phyloP scores from a whole-genome alignment of 306 rosid genomes.

The Malus fusca region DNA sequence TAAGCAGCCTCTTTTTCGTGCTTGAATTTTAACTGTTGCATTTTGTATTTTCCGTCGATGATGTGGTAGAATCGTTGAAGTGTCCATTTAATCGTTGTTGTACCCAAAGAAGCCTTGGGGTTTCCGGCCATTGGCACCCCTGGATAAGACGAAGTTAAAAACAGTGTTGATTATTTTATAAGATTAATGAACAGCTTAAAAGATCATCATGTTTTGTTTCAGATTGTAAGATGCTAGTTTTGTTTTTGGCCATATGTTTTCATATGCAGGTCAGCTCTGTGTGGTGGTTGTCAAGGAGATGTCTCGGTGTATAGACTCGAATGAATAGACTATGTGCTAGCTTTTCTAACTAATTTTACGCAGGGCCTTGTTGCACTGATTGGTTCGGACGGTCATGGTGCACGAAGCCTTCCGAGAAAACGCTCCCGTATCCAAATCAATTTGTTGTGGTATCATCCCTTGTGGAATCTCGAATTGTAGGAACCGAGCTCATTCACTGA shows the following conservation, averaged over 20 bases:
- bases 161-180: neutral
- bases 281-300: neutral
- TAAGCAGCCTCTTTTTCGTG: slow-evolving; percentile 2
- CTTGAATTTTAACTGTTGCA: neutral
- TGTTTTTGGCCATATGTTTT: neutral
- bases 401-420: too few species aligned
- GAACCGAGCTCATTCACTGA: too few species aligned
- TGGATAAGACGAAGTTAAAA: slow-evolving; percentile 4
- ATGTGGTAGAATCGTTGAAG: neutral
- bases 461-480: too few species aligned
- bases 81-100: neutral
- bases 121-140: neutral
- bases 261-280: neutral
- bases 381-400: too few species aligned
- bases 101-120: neutral
- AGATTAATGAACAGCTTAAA: neutral
- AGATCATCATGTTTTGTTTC: neutral
- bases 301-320: too few species aligned
- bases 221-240: neutral
- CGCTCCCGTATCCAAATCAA: too few species aligned
- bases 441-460: too few species aligned
- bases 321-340: too few species aligned
- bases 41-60: slow-evolving; percentile 10
- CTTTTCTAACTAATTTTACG: too few species aligned
- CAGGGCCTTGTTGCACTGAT: too few species aligned